Evolutionary conservation across 2,329 filamentous ascomycete species (phyloP).

Genomic region (Botrytis sinoallii): DNA sequence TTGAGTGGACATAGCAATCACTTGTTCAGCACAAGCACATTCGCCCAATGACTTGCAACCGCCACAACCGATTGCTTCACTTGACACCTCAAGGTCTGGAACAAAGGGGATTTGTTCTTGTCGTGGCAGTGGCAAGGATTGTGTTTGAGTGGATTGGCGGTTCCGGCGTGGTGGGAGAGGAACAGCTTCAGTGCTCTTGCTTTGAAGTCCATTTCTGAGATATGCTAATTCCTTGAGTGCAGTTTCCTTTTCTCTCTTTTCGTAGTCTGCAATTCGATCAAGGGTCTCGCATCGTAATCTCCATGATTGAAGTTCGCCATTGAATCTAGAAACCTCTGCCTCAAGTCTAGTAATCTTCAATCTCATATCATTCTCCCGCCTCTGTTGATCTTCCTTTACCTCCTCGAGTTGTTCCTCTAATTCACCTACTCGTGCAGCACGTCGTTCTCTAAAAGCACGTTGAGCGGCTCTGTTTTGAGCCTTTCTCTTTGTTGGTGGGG

Average conservation of each 20-base stretch:
- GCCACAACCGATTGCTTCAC: constrained; percentile 47
- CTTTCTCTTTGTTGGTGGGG: constrained; percentile 88
- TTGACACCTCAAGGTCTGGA: constrained; percentile 23
- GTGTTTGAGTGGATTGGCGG: constrained; percentile 23
- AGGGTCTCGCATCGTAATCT: constrained; percentile 37
- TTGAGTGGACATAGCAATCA: constrained; percentile 50
- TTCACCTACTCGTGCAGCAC: constrained; percentile 79
- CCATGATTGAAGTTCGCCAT: constrained; percentile 38
- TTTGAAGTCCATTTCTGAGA: constrained; percentile 35
- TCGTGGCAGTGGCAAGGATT: constrained; percentile 24
- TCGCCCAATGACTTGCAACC: constrained; percentile 51
- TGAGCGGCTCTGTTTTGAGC: constrained; percentile 92
- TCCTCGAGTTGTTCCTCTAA: constrained; percentile 65
- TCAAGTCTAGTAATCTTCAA: constrained; percentile 60
- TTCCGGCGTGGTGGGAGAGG: constrained; percentile 40
- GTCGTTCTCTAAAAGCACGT: constrained; percentile 81
- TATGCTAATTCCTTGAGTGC: constrained; percentile 42
- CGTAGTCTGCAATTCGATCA: constrained; percentile 38
- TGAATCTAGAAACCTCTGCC: constrained; percentile 63
- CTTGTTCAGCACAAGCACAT: constrained; percentile 60
- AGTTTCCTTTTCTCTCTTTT: constrained; percentile 44
- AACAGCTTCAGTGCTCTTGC: constrained; percentile 41
- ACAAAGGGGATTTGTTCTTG: constrained; percentile 26
- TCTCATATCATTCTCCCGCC: constrained; percentile 52
- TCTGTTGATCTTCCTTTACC: constrained; percentile 54